Evolutionary conservation across 2,329 filamentous ascomycete genomes (phyloP), one percentile per base, ranked within the genome.

Genomic region (Byssochlamys sp.): DNA sequence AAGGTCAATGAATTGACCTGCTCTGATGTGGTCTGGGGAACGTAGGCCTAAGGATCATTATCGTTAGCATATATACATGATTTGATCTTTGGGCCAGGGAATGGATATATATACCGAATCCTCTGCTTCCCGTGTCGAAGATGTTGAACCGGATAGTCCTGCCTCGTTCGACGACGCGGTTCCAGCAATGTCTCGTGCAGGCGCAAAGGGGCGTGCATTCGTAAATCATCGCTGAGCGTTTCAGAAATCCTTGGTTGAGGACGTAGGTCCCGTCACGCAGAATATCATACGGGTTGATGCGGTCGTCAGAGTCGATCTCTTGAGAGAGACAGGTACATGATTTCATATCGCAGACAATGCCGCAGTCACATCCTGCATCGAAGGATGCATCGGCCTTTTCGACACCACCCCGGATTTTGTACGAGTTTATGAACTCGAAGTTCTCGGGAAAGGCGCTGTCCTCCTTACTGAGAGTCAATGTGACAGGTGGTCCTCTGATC

Each of bases 1-100:
- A 7, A 66, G 65, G 54, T 78, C 75, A 54, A 78, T 76, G 52
- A 76, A 78, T 59, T 78, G 75, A 0, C 76, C 76, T 1, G 67
- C 65, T 29, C 67, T 61, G 51, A 78, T 74, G 1, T 59, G 54
- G 24, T 73, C 66, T 0, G 62, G 66, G 0, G 73, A 77, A 2
- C 75, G 72, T 6, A 78, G 67, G 4, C 76, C 75, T 75, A 48
- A 35, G 27, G 27, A 7, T 31, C 7, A 10, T 31, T 31, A 31
- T 28, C 25, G 26, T 63, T 56, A 65, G 57, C 50, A 59, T 14
- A 45, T 28, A 19, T 19, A 19, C 1, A 1, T 26, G 29, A n/a
- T n/a, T n/a, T 33, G 9, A 50, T 53, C n/a, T 10, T 19, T 9
- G 4, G 4, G 11, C 50, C 24, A 28, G 49, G 28, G 4, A n/a